Evolutionary conservation across 129 eudicot species (phyloP), one percentile per base, ranked within the genome.

Genomic region (Centella asiatica): DNA sequence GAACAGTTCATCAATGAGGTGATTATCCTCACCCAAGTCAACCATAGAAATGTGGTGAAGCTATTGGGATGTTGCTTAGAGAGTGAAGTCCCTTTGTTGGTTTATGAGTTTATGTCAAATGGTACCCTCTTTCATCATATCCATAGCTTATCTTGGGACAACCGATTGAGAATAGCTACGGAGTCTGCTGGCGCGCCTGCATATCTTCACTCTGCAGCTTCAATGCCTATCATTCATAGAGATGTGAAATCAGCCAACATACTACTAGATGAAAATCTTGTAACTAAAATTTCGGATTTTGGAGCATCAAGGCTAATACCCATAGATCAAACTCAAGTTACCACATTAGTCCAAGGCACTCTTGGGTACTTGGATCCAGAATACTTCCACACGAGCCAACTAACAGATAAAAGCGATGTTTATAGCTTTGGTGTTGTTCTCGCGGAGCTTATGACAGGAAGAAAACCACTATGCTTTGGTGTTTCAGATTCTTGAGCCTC

Each of bases 1-100:
- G 74, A 59, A 17, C 67, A 57, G 12, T 69, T 69, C 60, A 59
- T 69, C 60, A 69, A 69, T 34, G 74, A 69, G 45, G 46, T 69
- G 22, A 24, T 60, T 2, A 22, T 69, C 22, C 59, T 69, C 17
- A 54, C 60, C 5, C 60, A 54, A 29, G 60, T 54, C 27, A 54
- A 28, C 33, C 60, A 54, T n/a, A n/a, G n/a, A n/a, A n/a, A n/a
- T n/a, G n/a, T n/a, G n/a, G n/a, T n/a, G n/a, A n/a, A n/a, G n/a
- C 60, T 54, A 4, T 29, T 54, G 3, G 60, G 60, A 37, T 55
- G 37, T 55, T 55, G 60, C 18, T 55, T 55, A 22, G 60, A 55
- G 27, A 27, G 20, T 4, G 60, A 55, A 55, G 60, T 55, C 37
- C 60, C 60, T 8, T 2, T 22, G 29, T 23, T 61, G 14, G 50